Base-by-base conservation (phyloP, 129 eudicot genomes). In the Artemisia argyi region DNA sequence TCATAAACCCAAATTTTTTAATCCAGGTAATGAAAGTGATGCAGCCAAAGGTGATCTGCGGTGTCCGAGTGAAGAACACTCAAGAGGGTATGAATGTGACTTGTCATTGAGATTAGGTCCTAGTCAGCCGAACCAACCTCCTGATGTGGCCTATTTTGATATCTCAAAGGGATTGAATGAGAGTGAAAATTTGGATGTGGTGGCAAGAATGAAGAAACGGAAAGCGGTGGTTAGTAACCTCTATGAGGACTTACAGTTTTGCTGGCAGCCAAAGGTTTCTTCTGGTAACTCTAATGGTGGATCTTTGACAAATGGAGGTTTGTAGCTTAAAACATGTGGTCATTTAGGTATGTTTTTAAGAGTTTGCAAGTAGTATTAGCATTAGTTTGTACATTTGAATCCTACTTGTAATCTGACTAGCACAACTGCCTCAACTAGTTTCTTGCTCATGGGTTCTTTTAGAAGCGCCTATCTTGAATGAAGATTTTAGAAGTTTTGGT, bases 61-160 rank as follows among this genome's bases (percentile, higher is more conserved):
- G 67, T 64, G 54, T 47, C 3, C 50, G 18, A 8, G 12, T 63
- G 84, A 64, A 68, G 73, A 77, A 42, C 66, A 74, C 53, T 71
- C 64, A 7, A 19, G 49, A 60, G 88, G 20, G 47, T 57, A 22
- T 47, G 87, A 77, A 24, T 94, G 97, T 80, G 98, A 94, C 68
- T 73, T 94, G 60, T 84, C 98, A 42, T 71, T 94, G 63, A 80
- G 98, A 16, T 71, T 94, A 76, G 98, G 98, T 47, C 83, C 87
- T 50, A 75, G 71, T 49, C 79, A 64, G 24, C 76, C 76, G 46
- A 69, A 26, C 50, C 78, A 61, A 15, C 65, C 65, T 44, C 72
- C 32, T 59, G 72, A 80, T 57, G 35, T 44, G 72, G 61, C 73
- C 3, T 73, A 80, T 77, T 73, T 51, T 49, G 76, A 75, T 26